These are phyloP conservation scores for Coriaria nepalensis DNA, from an alignment of 306 rosid species.

Conservation along the genomic window DNA sequence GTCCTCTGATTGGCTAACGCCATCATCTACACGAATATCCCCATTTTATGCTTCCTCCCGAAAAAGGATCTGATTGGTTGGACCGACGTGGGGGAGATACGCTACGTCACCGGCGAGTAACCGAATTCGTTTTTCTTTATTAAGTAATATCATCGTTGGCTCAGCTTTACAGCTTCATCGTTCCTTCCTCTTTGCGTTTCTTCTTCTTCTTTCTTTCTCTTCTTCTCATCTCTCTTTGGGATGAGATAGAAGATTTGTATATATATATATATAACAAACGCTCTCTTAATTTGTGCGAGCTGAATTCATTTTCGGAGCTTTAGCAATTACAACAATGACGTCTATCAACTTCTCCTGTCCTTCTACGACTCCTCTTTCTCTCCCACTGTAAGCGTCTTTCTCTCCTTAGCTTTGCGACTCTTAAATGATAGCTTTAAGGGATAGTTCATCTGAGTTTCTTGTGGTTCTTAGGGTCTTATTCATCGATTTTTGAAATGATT, in stretches of 20 bases:
- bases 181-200: not conserved
- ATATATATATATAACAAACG: not conserved
- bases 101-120: not conserved
- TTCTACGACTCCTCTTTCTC: slow-evolving; percentile 39
- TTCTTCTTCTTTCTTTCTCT: no score
- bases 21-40: not conserved
- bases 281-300: not conserved
- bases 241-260: no score
- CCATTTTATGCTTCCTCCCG: not conserved
- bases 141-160: not conserved
- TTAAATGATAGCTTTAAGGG: not conserved
- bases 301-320: not conserved
- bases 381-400: slow-evolving; percentile 23
- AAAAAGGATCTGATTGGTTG: not conserved
- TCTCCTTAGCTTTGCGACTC: not conserved
- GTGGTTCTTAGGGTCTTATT: not conserved
- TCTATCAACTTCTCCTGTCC: slow-evolving; percentile 43
- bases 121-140: slow-evolving; percentile 1
- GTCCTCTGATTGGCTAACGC: no score
- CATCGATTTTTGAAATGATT: no score
- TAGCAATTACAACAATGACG: slow-evolving; percentile 25
- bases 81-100: not conserved
- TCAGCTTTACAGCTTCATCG: slow-evolving; percentile 1
- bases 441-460: not conserved
- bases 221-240: no score